A percentile compares a stretch with the other conserved stretches of the same genome.
Evolutionary conservation across 2,329 filamentous ascomycete genomes (phyloP).

Genomic region (Trichoderma hamatum): DNA sequence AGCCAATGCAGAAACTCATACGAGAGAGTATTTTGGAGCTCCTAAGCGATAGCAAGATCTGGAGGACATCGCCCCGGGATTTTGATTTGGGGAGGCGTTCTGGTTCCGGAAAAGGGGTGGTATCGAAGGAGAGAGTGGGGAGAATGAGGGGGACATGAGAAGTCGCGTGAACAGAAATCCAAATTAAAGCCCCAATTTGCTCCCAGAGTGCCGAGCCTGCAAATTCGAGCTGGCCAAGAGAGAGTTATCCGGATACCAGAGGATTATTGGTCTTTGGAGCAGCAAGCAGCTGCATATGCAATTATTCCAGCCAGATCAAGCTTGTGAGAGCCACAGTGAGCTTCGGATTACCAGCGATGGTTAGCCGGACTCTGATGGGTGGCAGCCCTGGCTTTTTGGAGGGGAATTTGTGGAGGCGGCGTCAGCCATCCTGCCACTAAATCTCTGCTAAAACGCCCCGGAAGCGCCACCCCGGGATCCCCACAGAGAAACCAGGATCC

Average conservation of each 20-base stretch:
- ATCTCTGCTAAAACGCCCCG: background rate
- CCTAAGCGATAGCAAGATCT: background rate
- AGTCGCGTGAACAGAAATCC: slow-evolving; percentile 8
- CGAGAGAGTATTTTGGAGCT: background rate
- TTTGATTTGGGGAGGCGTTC: background rate
- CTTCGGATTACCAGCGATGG: slow-evolving; percentile 27
- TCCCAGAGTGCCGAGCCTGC: slow-evolving; percentile 15
- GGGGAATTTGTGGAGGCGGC: slow-evolving; percentile 5
- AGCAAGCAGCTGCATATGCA: background rate
- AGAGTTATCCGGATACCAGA: slow-evolving; percentile 4
- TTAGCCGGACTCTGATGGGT: slow-evolving; percentile 17
- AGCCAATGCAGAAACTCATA: background rate
- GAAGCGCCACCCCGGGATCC: background rate
- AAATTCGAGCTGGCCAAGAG: slow-evolving; percentile 1
- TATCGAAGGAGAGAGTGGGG: background rate
- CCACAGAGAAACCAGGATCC: background rate
- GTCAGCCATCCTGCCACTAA: background rate
- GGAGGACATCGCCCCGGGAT: background rate
- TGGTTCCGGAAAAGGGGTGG: slow-evolving; percentile 15
- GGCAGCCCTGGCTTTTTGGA: slow-evolving; percentile 14
- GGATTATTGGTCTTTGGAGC: background rate
- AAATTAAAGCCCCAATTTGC: background rate
- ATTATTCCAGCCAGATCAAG: slow-evolving; percentile 2
- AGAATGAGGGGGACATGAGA: background rate
- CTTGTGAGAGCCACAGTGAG: slow-evolving; percentile 5